These are phyloP conservation scores for Botrytis elliptica DNA, from an alignment of 2,329 filamentous ascomycete genomes.

Conservation along the genomic window DNA sequence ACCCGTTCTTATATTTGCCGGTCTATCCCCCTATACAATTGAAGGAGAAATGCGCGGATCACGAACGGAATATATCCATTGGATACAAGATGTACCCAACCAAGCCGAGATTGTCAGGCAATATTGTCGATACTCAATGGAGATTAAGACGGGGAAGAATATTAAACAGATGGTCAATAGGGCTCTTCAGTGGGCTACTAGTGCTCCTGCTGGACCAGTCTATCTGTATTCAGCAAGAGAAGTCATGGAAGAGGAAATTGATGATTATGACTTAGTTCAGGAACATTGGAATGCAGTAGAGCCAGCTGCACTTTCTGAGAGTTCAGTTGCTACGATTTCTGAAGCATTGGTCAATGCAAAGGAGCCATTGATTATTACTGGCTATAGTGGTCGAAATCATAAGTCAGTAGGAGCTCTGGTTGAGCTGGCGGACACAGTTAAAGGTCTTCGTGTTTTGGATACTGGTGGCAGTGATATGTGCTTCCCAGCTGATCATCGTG, in stretches of 20 bases:
- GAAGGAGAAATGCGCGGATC: slow-evolving; percentile 70
- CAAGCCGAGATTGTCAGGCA: slow-evolving; percentile 71
- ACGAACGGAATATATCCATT: slow-evolving; percentile 75
- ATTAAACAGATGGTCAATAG: slow-evolving; percentile 74
- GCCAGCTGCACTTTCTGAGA: slow-evolving; percentile 53
- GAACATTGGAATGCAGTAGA: slow-evolving; percentile 60
- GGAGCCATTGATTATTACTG: slow-evolving; percentile 67
- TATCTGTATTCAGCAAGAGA: slow-evolving; percentile 67
- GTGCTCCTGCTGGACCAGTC: slow-evolving; percentile 66
- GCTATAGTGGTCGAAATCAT: slow-evolving; percentile 70
- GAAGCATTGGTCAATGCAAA: slow-evolving; percentile 59
- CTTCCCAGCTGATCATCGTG: slow-evolving; percentile 69
- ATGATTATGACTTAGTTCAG: slow-evolving; percentile 57
- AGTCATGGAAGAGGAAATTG: slow-evolving; percentile 68
- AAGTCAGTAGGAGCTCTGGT: slow-evolving; percentile 60
- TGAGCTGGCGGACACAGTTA: slow-evolving; percentile 64
- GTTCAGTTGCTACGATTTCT: slow-evolving; percentile 58
- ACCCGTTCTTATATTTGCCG: slow-evolving; percentile 70
- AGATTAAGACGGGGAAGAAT: slow-evolving; percentile 71
- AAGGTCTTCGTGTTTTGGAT: slow-evolving; percentile 69
- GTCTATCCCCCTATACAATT: slow-evolving; percentile 69
- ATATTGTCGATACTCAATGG: slow-evolving; percentile 69
- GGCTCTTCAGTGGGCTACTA: slow-evolving; percentile 68
- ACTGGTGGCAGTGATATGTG: slow-evolving; percentile 79
- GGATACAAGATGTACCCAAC: slow-evolving; percentile 75